phyloP scores from a whole-genome alignment of 805 yeast genomes.

The Pichia rugopelliculosa region DNA sequence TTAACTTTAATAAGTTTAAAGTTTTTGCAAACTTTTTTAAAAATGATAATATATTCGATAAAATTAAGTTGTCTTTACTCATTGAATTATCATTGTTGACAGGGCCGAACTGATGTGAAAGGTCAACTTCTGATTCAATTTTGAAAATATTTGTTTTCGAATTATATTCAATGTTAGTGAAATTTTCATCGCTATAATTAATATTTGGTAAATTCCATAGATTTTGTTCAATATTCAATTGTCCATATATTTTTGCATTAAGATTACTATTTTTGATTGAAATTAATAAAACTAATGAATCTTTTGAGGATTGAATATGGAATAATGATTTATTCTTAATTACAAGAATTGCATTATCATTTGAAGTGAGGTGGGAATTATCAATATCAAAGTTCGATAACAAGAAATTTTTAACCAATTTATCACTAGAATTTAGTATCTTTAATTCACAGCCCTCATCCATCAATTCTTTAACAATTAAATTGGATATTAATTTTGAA shows the following conservation, averaged over 20 bases:
- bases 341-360: constrained; percentile 26
- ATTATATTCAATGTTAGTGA: constrained; percentile 18
- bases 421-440: constrained; percentile 20
- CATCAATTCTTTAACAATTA: constrained; percentile 44
- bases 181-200: constrained; percentile 21
- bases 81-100: not conserved
- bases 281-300: constrained; percentile 28
- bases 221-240: constrained; percentile 20
- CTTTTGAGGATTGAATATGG: constrained; percentile 30
- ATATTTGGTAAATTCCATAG: constrained; percentile 21
- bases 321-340: constrained; percentile 31
- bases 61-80: constrained; percentile 4
- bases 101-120: constrained; percentile 16
- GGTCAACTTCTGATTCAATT: constrained; percentile 22
- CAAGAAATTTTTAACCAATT: constrained; percentile 17
- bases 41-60: constrained; percentile 21
- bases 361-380: constrained; percentile 1
- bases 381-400: constrained; percentile 23
- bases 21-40: constrained; percentile 24
- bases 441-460: constrained; percentile 33
- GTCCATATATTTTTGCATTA: constrained; percentile 30
- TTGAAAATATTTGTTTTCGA: constrained; percentile 24
- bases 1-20: constrained; percentile 24
- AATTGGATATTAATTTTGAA: constrained; percentile 41
- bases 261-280: constrained; percentile 22